These are phyloP conservation scores for Chaetomium fimeti DNA, from an alignment of 495 filamentous ascomycete genomes.

Conservation along the genomic window DNA sequence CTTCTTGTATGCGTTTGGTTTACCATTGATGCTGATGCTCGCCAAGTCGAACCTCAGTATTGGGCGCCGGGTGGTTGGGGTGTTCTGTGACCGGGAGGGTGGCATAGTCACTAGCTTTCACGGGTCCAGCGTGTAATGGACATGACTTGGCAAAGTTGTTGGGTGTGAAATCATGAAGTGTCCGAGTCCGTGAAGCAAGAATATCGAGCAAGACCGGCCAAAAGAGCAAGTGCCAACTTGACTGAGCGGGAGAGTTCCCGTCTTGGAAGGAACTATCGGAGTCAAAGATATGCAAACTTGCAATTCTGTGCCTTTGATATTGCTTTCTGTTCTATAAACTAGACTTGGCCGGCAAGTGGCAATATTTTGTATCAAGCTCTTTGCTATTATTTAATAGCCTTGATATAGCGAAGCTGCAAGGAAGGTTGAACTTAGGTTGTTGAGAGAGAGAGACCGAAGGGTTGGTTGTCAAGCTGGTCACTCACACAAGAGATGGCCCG, in stretches of 20 bases:
- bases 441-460: too few species aligned
- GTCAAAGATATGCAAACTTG: too few species aligned
- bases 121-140: not conserved
- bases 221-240: not conserved
- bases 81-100: slow-evolving; percentile 10
- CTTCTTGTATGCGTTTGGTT: slow-evolving; percentile 28
- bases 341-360: too few species aligned
- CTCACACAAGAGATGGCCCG: not conserved
- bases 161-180: not conserved
- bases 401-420: too few species aligned
- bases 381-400: too few species aligned
- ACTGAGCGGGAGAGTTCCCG: too few species aligned
- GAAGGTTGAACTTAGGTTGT: too few species aligned
- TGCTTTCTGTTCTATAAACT: too few species aligned
- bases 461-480: too few species aligned
- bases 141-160: not conserved
- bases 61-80: slow-evolving; percentile 10
- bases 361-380: too few species aligned
- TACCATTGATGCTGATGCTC: slow-evolving; percentile 27
- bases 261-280: too few species aligned
- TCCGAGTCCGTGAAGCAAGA: not conserved
- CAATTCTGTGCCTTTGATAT: too few species aligned
- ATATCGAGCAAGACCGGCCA: not conserved
- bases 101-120: slow-evolving; percentile 15
- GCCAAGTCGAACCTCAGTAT: slow-evolving; percentile 29